Evolutionary conservation across 768 basidiomycete genomes (phyloP), one percentile per base, ranked within the genome.

Genomic region (Suillus clintonianus): DNA sequence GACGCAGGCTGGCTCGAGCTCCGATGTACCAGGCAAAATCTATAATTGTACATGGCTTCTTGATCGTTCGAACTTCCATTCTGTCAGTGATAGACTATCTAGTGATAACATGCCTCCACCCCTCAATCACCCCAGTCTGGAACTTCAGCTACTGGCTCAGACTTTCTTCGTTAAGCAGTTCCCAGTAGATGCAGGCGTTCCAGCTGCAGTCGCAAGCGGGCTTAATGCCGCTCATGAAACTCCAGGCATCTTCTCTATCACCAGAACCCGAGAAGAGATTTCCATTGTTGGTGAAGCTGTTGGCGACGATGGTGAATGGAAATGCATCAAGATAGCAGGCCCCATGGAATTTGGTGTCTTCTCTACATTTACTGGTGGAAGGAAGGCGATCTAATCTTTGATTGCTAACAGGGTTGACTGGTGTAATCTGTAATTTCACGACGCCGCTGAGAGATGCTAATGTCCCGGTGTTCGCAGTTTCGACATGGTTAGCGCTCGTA

Each of bases 291-390:
- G 82, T 17, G 77, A 84, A 69, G 75, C 77, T 15, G 68, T 77
- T 15, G 74, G 65, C 59, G 76, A 81, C 45, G 72, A 79, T 36
- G 79, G 80, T 27, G 76, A 77, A 1, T 88, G 87, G 87, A 79
- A 74, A 67, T 85, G 85, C 69, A 85, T 89, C 64, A 85, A 85
- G 72, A 85, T 90, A 45, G 79, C 77, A 41, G 89, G 88, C 4
- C 87, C 87, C 3, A 86, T 90, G 86, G 85, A 87, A 65, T 88
- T 89, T 65, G 80, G 88, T 86, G 56, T 62, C 68, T 63, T 61
- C 54, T 27, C 32, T 62, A 14, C 24, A 36, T 60, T 62, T 1
- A 24, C 53, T 5, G 47, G n/a, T 24, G 19, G 32, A 37, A 17
- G 24, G 37, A 7, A 56, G 27, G 27, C 27, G 54, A 37, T 47